Conservation (phyloP, 257 asterid species). For the Nicotiana knightiana region DNA sequence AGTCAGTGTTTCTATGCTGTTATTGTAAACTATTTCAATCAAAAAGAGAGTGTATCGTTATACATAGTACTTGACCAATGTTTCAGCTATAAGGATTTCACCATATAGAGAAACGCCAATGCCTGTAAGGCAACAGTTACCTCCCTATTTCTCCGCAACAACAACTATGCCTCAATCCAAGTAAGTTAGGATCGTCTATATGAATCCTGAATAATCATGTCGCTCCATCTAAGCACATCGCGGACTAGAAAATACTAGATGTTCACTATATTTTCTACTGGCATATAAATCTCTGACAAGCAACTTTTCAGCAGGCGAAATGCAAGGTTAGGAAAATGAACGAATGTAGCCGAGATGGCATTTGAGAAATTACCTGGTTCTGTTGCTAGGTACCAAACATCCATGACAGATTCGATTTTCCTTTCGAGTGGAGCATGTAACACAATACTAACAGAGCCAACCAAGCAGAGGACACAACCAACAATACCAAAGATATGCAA, state of each 20-base stretch:
- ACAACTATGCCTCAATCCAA: not conserved
- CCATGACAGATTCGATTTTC: conserved; percentile 51
- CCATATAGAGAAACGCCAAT: not conserved
- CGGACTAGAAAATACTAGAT: not conserved
- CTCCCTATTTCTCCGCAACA: not conserved
- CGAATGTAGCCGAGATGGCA: not conserved
- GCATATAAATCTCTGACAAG: not conserved
- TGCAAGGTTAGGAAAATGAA: not conserved
- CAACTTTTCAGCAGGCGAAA: not conserved
- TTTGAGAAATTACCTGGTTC: conserved; percentile 31
- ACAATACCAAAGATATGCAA: conserved; percentile 56
- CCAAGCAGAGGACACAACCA: conserved; percentile 65
- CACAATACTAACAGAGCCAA: conserved; percentile 51
- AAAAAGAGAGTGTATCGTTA: not conserved
- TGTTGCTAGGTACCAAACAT: conserved; percentile 58
- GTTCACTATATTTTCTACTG: not conserved
- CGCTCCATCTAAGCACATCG: not conserved
- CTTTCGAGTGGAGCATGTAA: conserved; percentile 58
- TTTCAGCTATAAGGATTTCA: not conserved
- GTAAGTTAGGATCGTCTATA: not conserved
- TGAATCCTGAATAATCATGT: not conserved
- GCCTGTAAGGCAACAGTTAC: not conserved
- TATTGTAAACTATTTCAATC: not conserved
- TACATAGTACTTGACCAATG: not conserved
- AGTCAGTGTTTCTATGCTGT: not conserved